Percentiles rank a stretch among this genome's conserved stretches.
These are phyloP conservation scores for Penicillium griseofulvum DNA, from an alignment of 2,329 filamentous ascomycete species.

Conservation along the genomic window DNA sequence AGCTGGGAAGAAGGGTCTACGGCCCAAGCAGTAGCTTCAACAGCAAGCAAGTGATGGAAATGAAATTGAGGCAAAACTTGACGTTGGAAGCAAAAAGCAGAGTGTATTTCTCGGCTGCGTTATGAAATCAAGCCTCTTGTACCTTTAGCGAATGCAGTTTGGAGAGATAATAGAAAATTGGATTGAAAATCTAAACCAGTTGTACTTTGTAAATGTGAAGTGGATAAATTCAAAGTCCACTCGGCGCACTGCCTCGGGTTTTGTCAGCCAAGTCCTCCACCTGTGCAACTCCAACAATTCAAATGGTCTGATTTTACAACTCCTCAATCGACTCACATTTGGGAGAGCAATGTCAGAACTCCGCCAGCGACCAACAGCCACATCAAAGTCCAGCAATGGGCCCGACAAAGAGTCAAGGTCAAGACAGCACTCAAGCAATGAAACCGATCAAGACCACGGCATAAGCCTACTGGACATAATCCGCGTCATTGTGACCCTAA, in stretches of 20 bases:
- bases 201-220: background rate
- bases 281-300: background rate
- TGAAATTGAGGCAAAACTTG: background rate
- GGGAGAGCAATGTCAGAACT: slow-evolving; percentile 29
- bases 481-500: slow-evolving; percentile 65
- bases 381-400: slow-evolving; percentile 9
- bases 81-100: background rate
- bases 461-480: slow-evolving; percentile 61
- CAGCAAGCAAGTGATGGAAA: slow-evolving; percentile 12
- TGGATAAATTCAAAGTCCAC: background rate
- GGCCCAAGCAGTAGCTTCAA: background rate
- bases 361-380: slow-evolving; percentile 28
- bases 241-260: background rate
- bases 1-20: slow-evolving; percentile 43
- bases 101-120: background rate
- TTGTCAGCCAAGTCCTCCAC: slow-evolving; percentile 5
- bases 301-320: background rate
- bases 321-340: background rate
- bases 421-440: slow-evolving; percentile 13
- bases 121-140: background rate
- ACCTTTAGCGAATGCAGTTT: slow-evolving; percentile 3
- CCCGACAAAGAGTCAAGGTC: slow-evolving; percentile 7
- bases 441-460: slow-evolving; percentile 23
- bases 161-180: background rate
- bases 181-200: background rate